These are phyloP conservation scores for Chrysanthemum makinoi DNA, from an alignment of 129 eudicot genomes.

Conservation along the genomic window DNA sequence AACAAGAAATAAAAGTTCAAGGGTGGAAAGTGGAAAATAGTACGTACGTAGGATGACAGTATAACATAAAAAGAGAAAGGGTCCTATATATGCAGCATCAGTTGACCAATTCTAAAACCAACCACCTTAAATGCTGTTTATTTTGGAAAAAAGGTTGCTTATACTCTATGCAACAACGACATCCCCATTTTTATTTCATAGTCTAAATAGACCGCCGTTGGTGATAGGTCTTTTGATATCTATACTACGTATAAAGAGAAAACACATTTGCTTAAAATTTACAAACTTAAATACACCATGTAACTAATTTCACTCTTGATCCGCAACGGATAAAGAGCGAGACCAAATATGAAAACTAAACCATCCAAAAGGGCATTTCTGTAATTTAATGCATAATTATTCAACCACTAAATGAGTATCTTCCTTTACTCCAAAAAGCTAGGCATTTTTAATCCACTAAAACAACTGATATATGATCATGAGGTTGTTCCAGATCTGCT, in stretches of 20 bases:
- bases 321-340: no score
- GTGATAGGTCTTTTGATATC: no score
- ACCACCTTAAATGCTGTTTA: constrained; percentile 44
- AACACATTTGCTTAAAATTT: no score
- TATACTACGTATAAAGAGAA: no score
- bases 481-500: constrained; percentile 15
- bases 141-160: constrained; percentile 58
- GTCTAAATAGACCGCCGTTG: constrained; percentile 8
- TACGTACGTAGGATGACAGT: no score
- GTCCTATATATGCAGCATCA: constrained; percentile 23
- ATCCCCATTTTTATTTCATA: background rate
- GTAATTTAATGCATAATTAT: background rate
- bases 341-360: no score
- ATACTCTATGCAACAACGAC: constrained; percentile 63
- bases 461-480: background rate
- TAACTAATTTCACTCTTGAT: no score
- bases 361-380: no score
- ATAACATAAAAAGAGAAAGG: constrained; percentile 3
- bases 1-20: no score
- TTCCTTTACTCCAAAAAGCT: background rate
- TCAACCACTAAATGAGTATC: background rate
- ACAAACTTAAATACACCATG: no score
- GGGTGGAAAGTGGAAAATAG: no score
- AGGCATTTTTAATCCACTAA: background rate
- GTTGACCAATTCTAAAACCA: constrained; percentile 59